Evolutionary conservation across 805 yeast genomes (phyloP).

Genomic region (Yarrowia sp.): DNA sequence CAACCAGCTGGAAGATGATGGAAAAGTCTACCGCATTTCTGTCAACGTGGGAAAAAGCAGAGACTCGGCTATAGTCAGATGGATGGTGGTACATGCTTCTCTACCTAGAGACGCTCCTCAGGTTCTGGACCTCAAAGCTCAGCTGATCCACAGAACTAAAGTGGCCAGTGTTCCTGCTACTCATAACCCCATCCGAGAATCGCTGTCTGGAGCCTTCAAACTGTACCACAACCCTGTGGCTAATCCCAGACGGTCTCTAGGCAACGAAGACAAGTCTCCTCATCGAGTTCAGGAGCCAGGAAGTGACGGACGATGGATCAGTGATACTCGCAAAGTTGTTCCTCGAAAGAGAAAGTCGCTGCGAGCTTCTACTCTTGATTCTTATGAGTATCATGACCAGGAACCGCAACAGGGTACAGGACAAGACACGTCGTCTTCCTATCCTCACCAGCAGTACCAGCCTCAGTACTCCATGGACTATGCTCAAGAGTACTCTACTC

Average conservation of each 20-base stretch:
- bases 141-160: neutral
- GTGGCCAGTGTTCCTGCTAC: neutral
- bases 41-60: constrained; percentile 31
- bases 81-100: constrained; percentile 35
- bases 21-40: constrained; percentile 35
- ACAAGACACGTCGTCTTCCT: neutral
- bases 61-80: constrained; percentile 30
- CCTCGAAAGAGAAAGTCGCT: neutral
- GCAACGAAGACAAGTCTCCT: constrained; percentile 16
- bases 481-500: constrained; percentile 17
- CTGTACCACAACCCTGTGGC: constrained; percentile 23
- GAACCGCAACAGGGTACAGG: neutral
- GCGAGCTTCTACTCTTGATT: neutral
- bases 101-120: constrained; percentile 28
- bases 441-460: constrained; percentile 22
- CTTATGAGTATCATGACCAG: neutral
- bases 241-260: constrained; percentile 3
- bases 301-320: constrained; percentile 11
- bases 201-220: constrained; percentile 17
- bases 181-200: neutral
- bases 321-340: neutral
- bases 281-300: constrained; percentile 11
- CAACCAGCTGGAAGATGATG: constrained; percentile 37
- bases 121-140: neutral
- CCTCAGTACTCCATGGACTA: constrained; percentile 23